Evolutionary conservation across 495 filamentous ascomycete species (phyloP), one percentile per base, ranked within the genome.

Genomic region (Viridothelium virens): DNA sequence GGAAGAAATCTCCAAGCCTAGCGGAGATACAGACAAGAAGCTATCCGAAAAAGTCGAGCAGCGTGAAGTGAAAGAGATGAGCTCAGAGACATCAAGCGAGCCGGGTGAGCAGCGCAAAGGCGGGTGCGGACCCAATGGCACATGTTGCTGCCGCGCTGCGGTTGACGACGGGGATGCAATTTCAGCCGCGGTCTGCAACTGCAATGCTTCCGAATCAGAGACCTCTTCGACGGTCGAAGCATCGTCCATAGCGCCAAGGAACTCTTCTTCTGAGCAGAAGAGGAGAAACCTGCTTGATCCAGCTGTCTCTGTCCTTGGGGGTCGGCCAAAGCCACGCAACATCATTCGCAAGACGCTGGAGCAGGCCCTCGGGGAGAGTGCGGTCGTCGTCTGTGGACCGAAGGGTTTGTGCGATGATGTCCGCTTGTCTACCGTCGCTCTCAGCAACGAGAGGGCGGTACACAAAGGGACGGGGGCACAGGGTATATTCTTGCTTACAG

Each of bases 401-500:
- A 76, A 76, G 34, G 86, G 86, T 0, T 70, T 96, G 64, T 84
- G 86, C 3, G 81, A 85, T 38, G 81, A 83, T 64, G 84, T 89
- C 2, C 80, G 91, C 47, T 85, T 83, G 38, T 85, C 79, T 62
- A 88, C 90, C 1, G 89, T 87, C 0, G 81, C 76, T 16, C 71
- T 96, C 59, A 89, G 89, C 67, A 89, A 96, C 76, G 92, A 96
- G 75, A 78, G 92, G 63, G 92, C 89, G 0, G 89, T 96, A 44
- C 91, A 96, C 70, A 96, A 96, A 72, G 92, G 92, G 9, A 94
- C 89, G 0, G 91, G 90, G 1, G 92, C 91, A 10, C 90, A 94
- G 73, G 91, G 92, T 0, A 79, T 88, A 6, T 84, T 80, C 69
- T 68, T 85, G 38, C 79, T 83, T 74, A 71, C 69, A 1, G 77